Evolutionary conservation across 495 filamentous ascomycete species (phyloP).

Genomic region (Bacidia rubella): DNA sequence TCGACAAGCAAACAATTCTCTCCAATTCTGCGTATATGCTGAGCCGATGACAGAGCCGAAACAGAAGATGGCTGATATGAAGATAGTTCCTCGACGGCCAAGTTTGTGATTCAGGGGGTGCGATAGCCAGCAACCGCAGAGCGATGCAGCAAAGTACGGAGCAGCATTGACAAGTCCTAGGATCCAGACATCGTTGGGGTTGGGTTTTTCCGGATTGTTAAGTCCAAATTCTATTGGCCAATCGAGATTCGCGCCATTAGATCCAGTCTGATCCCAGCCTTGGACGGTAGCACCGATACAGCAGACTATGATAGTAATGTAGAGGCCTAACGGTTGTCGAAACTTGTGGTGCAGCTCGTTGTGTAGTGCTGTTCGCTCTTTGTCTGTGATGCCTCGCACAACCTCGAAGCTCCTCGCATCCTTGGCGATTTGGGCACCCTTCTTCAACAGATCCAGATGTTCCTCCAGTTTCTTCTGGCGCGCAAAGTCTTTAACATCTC

Average conservation of each 20-base stretch:
- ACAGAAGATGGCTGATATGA: constrained; percentile 47
- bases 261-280: constrained; percentile 64
- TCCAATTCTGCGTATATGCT: constrained; percentile 43
- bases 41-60: constrained; percentile 43
- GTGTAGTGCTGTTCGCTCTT: constrained; percentile 38
- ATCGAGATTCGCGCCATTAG: constrained; percentile 54
- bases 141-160: constrained; percentile 29
- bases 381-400: constrained; percentile 41
- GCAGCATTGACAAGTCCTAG: constrained; percentile 49
- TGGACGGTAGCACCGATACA: constrained; percentile 61
- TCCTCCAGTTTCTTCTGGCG: constrained; percentile 31
- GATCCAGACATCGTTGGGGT: constrained; percentile 38
- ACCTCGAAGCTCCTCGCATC: constrained; percentile 41
- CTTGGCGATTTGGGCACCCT: constrained; percentile 52
- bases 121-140: constrained; percentile 46
- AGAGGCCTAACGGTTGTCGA: constrained; percentile 49
- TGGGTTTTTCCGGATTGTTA: background rate
- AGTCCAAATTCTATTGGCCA: constrained; percentile 49
- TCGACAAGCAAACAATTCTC: constrained; percentile 42
- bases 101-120: constrained; percentile 42
- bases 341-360: constrained; percentile 50
- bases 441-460: constrained; percentile 35
- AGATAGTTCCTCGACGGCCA: constrained; percentile 47
- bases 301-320: constrained; percentile 55
- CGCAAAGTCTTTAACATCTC: constrained; percentile 44